Evolutionary conservation across 2,329 filamentous ascomycete species (phyloP).

Genomic region (Fusarium sp.): DNA sequence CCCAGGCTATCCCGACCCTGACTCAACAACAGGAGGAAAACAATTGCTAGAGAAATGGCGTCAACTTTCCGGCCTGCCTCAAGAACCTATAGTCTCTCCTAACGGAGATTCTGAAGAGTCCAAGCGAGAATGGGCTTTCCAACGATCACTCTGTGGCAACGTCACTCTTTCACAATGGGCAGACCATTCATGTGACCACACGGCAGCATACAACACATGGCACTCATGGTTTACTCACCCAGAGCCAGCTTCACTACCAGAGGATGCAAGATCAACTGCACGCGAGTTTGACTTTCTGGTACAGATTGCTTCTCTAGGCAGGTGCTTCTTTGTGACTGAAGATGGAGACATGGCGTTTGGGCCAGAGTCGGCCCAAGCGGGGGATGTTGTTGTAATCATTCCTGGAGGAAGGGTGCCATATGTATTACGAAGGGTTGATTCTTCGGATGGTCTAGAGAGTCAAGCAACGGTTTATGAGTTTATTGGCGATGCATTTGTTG

Average conservation of each 20-base stretch:
- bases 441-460: neutral
- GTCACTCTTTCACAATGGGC: slow-evolving; percentile 28
- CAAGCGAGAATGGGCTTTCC: slow-evolving; percentile 2
- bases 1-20: neutral
- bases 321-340: neutral
- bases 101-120: slow-evolving; percentile 15
- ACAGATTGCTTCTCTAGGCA: neutral
- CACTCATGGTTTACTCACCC: slow-evolving; percentile 7
- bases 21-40: neutral
- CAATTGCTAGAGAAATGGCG: neutral
- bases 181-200: slow-evolving; percentile 13
- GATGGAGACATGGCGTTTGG: slow-evolving; percentile 8
- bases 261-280: neutral
- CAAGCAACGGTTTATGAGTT: neutral
- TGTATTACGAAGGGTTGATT: neutral
- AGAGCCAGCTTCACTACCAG: neutral
- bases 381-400: neutral
- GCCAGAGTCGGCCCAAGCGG: neutral
- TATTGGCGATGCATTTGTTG: neutral
- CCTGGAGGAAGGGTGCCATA: slow-evolving; percentile 6
- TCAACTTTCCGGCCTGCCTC: neutral
- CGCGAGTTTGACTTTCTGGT: slow-evolving; percentile 12
- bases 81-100: neutral
- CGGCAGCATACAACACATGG: neutral
- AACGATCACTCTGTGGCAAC: slow-evolving; percentile 17